Evolutionary conservation across 192 early-diverging fungal species (phyloP), one percentile per base, ranked within the genome.

Genomic region (Umbelopsis sp.): DNA sequence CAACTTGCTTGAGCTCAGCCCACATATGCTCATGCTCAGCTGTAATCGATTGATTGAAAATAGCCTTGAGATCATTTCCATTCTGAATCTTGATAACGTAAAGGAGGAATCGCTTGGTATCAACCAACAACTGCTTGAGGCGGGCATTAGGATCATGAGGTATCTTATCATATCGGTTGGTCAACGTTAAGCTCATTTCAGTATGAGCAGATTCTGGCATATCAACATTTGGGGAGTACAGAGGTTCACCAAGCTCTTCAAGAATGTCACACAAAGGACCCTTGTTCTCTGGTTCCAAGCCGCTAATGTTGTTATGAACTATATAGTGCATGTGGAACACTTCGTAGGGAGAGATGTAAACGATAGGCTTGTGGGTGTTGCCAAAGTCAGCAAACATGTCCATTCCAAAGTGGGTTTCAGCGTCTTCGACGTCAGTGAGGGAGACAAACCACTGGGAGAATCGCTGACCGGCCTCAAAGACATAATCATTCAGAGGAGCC

Each of bases 281-380:
- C 8, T 89, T 83, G 70, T 79, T 80, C 74, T 81, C 81, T 20
- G 86, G 86, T 14, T 84, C 89, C 25, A 99, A 80, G 34, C 89
- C 85, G 36, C 94, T 89, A 24, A 98, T 80, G 74, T 94, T 91
- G 43, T 96, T 87, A 32, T 89, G 79, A 5, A 99, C 72, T 65
- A 90, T 88, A 62, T 85, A 84, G 77, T 99, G 98, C 70, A 97
- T 90, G 25, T 92, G 88, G 73, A 92, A 95, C 66, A 99, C 91
- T 83, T 98, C 97, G 56, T 88, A 83, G 11, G 96, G 92, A 4
- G 93, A 91, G 70, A 99, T 96, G 75, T 93, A 92, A 41, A 99
- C 91, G 3, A 86, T 86, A 14, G 95, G 95, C 71, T 95, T 95
- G 71, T 92, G 84, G 16, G 92, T 92, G 59, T 82, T 86, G 14